Percentiles rank a stretch among this genome's conserved stretches.
phyloP scores from a whole-genome alignment of 371 early-diverging fungal genomes.

The Dinochytrium kinnereticum region DNA sequence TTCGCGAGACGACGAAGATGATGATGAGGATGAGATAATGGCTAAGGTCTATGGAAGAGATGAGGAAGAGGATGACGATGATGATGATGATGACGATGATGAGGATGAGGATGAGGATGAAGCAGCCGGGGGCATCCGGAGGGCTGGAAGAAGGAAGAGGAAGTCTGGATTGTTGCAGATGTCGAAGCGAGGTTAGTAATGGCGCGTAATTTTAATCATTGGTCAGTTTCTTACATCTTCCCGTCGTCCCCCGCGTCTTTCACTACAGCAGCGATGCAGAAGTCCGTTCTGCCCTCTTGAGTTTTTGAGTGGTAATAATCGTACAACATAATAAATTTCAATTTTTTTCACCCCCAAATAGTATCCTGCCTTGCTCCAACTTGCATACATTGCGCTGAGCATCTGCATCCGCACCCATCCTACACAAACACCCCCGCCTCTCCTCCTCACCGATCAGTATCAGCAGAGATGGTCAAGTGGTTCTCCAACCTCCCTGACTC shows the following conservation, averaged over 20 bases:
- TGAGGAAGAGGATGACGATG: neutral
- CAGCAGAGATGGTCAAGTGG: constrained; percentile 32
- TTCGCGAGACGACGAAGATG: neutral
- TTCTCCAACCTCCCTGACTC: constrained; percentile 47
- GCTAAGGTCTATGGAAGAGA: too few relatives aligned
- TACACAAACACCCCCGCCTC: neutral
- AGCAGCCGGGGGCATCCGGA: neutral
- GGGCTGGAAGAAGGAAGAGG: neutral
- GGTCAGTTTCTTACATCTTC: too few relatives aligned
- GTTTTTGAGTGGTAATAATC: neutral
- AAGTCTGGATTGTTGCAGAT: neutral
- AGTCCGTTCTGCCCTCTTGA: neutral
- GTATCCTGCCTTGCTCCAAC: neutral
- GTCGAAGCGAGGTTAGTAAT: neutral
- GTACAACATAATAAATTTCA: neutral
- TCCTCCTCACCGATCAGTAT: neutral
- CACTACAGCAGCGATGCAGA: neutral
- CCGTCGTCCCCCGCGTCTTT: too few relatives aligned
- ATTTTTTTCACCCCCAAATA: neutral
- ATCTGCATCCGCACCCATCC: neutral
- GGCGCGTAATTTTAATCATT: too few relatives aligned
- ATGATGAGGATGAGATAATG: neutral
- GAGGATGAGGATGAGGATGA: constrained; percentile 1
- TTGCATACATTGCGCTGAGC: neutral
- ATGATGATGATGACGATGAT: neutral